A percentile compares a stretch with the other conserved stretches of the same genome.
Conservation (phyloP, 2,329 filamentous ascomycete genomes). For the Cercospora nicotianae region DNA sequence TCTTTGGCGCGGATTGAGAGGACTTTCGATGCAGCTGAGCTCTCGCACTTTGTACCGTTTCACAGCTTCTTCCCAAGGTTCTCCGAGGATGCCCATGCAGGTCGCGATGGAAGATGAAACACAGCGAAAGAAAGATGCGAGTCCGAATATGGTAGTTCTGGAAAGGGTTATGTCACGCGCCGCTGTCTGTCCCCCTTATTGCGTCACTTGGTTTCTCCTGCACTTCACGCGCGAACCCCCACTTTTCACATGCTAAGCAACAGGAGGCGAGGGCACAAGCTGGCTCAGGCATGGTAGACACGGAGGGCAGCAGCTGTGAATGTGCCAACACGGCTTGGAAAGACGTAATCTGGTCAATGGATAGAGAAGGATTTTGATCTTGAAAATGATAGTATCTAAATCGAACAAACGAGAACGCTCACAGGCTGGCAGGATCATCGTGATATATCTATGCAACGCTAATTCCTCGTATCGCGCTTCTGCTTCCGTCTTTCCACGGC, state of each 20-base stretch:
- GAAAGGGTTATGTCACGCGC: not conserved
- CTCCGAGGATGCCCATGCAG: not conserved
- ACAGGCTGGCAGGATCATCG: constrained; percentile 18
- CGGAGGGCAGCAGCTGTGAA: not conserved
- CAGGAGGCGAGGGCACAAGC: not conserved
- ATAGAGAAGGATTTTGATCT: not conserved
- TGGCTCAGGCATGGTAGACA: not conserved
- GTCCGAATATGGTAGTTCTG: not conserved
- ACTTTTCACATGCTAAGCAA: not conserved
- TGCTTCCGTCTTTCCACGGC: constrained; percentile 63
- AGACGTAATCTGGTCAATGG: not conserved
- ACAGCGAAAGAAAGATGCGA: not conserved
- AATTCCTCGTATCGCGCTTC: constrained; percentile 10
- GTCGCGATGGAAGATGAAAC: not conserved
- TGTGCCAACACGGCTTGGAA: not conserved
- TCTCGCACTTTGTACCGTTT: not conserved
- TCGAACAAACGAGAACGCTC: constrained; percentile 29
- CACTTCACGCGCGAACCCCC: not conserved
- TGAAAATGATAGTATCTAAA: constrained; percentile 6
- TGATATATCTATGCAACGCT: constrained; percentile 6
- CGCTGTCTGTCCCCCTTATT: not conserved
- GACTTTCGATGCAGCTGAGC: not conserved
- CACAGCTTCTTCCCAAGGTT: not conserved
- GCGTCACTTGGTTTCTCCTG: not conserved
- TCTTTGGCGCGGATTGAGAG: not conserved